phyloP scores from a whole-genome alignment of 2,329 filamentous ascomycete genomes.

The Canariomyces notabilis region DNA sequence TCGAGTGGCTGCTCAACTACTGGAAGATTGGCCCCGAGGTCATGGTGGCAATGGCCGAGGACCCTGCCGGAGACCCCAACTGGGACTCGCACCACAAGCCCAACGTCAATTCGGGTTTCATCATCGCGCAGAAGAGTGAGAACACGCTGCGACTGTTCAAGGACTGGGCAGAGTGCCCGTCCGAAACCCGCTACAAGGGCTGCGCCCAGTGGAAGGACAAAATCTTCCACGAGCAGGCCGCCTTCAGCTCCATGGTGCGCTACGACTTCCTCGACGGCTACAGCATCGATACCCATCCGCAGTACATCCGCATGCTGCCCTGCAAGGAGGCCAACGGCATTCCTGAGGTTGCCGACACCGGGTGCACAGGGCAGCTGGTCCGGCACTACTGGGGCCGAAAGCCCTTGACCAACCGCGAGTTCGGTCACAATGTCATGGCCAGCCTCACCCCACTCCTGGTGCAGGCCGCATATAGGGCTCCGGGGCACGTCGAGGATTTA shows the following conservation, averaged over 20 bases:
- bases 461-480: conserved; percentile 15
- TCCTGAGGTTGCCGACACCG: conserved; percentile 32
- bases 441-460: conserved; percentile 18
- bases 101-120: conserved; percentile 50
- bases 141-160: conserved; percentile 44
- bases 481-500: conserved; percentile 15
- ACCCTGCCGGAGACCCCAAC: conserved; percentile 36
- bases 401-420: conserved; percentile 36
- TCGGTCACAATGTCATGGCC: conserved; percentile 28
- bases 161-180: conserved; percentile 42
- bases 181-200: conserved; percentile 29
- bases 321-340: conserved; percentile 42
- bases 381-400: conserved; percentile 42
- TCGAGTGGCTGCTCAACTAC: conserved; percentile 46
- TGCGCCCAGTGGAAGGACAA: conserved; percentile 32
- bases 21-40: conserved; percentile 37
- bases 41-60: conserved; percentile 38
- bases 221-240: conserved; percentile 38
- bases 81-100: conserved; percentile 36
- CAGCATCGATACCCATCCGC: conserved; percentile 31
- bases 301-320: conserved; percentile 36
- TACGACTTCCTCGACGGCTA: conserved; percentile 30
- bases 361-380: conserved; percentile 38
- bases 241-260: conserved; percentile 40
- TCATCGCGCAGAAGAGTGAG: conserved; percentile 47